Conservation (phyloP, 352 stramenopile species). For the Aphanomyces euteiches region DNA sequence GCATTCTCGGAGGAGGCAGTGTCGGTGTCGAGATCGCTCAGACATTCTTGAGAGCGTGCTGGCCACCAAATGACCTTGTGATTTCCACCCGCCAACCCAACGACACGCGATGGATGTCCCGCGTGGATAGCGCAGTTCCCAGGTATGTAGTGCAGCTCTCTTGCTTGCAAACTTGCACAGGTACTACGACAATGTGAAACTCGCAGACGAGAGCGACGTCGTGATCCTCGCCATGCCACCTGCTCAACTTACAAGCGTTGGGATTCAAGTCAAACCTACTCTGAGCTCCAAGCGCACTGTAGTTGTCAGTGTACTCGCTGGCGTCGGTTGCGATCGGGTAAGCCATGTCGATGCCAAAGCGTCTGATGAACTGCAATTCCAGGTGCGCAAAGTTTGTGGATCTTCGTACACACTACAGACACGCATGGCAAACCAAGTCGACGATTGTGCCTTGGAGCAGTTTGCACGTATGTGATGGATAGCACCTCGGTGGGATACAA, state of each 20-base stretch:
- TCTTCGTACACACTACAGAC: conserved; percentile 3
- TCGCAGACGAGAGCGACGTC: conserved; percentile 51
- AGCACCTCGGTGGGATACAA: not conserved
- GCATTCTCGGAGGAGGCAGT: conserved; percentile 51
- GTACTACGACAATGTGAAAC: conserved; percentile 57
- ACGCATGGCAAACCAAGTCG: not conserved
- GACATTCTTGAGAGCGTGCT: conserved; percentile 45
- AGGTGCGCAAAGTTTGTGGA: conserved; percentile 24
- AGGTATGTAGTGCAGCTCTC: not conserved
- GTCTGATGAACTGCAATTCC: not conserved
- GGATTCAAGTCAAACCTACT: conserved; percentile 61
- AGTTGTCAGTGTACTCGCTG: conserved; percentile 50
- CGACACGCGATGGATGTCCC: conserved; percentile 32
- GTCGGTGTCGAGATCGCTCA: conserved; percentile 51
- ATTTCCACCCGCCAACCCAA: conserved; percentile 64
- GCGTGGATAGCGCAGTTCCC: conserved; percentile 1
- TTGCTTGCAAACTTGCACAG: conserved; percentile 37
- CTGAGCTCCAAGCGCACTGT: conserved; percentile 37
- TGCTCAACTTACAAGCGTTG: conserved; percentile 62
- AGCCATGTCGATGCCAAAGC: not conserved
- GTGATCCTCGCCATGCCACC: conserved; percentile 62
- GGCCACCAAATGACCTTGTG: conserved; percentile 37
- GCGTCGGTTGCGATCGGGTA: conserved; percentile 40
- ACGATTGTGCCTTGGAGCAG: not conserved
- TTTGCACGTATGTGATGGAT: conserved; percentile 1